Percentiles rank a stretch among this genome's conserved stretches.
Conservation (phyloP, 768 basidiomycete species). For the Mycena belliarum region DNA sequence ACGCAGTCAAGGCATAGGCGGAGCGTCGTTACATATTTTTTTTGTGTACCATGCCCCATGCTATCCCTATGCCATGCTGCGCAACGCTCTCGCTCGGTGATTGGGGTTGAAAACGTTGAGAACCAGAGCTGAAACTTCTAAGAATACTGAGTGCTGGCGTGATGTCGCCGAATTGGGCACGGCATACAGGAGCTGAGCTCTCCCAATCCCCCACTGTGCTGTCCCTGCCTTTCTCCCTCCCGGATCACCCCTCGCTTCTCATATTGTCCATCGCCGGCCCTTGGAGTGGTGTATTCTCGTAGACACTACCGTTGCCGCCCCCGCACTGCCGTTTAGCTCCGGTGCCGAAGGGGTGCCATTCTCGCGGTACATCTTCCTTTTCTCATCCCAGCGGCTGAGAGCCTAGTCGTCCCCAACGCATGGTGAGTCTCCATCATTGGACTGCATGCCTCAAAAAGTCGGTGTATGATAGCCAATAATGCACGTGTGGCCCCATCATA, state of each 20-base stretch:
- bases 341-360: conserved; percentile 9
- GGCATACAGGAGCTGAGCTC: background rate
- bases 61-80: conserved; percentile 9
- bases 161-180: background rate
- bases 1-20: conserved; percentile 88
- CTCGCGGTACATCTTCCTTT: background rate
- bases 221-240: background rate
- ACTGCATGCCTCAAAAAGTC: background rate
- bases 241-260: background rate
- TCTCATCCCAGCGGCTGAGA: background rate
- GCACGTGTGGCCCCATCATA: conserved; percentile 19
- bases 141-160: background rate
- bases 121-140: background rate
- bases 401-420: background rate
- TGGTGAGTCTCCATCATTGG: conserved; percentile 8
- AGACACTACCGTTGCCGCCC: background rate
- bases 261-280: background rate
- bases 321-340: background rate
- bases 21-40: conserved; percentile 4
- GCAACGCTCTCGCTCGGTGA: background rate
- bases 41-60: conserved; percentile 16
- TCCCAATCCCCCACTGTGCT: background rate
- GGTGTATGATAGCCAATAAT: background rate
- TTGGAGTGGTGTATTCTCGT: background rate
- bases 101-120: background rate